Percentiles rank a stretch among this genome's conserved stretches.
These are phyloP conservation scores for Pichia californica DNA, from an alignment of 805 yeast species.

Conservation along the genomic window DNA sequence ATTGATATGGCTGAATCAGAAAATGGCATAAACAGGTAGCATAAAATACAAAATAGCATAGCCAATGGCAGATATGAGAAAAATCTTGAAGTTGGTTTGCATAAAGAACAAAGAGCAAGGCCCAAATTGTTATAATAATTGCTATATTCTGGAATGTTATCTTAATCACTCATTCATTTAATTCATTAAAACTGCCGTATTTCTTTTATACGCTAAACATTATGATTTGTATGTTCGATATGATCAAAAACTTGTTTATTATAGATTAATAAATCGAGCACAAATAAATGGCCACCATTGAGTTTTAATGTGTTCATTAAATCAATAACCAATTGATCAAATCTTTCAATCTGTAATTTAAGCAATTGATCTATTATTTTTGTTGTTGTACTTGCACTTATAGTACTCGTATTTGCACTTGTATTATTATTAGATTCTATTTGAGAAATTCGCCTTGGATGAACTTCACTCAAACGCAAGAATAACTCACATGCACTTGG, in stretches of 20 bases:
- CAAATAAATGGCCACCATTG: constrained; percentile 55
- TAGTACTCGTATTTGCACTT: background rate
- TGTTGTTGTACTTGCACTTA: background rate
- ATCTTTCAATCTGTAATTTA: constrained; percentile 18
- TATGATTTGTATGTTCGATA: constrained; percentile 29
- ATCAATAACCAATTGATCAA: constrained; percentile 34
- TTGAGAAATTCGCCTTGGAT: constrained; percentile 11
- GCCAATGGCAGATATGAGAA: too few relatives aligned
- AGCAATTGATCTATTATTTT: constrained; percentile 28
- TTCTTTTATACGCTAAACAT: background rate
- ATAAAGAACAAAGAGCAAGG: too few relatives aligned
- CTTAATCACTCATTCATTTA: too few relatives aligned
- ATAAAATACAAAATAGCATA: too few relatives aligned
- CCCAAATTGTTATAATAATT: too few relatives aligned
- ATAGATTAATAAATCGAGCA: constrained; percentile 50
- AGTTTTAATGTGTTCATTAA: constrained; percentile 38
- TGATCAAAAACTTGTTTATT: constrained; percentile 42
- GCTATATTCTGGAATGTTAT: too few relatives aligned
- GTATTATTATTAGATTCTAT: background rate
- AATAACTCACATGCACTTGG: constrained; percentile 34
- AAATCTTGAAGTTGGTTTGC: too few relatives aligned
- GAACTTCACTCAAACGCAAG: constrained; percentile 32
- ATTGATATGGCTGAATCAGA: too few relatives aligned
- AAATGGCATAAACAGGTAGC: too few relatives aligned
- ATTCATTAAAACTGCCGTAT: too few relatives aligned